phyloP scores from a whole-genome alignment of 371 early-diverging fungal species.

The Parasitella parasitica region DNA sequence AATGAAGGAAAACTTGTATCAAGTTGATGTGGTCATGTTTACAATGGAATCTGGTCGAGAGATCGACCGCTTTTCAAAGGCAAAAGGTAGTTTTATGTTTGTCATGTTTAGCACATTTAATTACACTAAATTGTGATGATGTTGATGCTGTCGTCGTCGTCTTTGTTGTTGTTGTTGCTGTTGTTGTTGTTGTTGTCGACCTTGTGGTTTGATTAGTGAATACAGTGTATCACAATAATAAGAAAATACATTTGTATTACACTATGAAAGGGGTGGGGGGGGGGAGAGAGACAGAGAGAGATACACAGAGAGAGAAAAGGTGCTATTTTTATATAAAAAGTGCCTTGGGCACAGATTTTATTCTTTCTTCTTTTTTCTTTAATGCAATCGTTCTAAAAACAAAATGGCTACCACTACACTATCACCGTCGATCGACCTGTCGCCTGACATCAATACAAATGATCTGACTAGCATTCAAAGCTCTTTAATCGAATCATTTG shows the following conservation, averaged over 20 bases:
- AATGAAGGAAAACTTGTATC: not conserved
- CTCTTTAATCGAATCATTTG: conserved; percentile 23
- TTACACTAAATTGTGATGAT: not conserved
- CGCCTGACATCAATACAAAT: not conserved
- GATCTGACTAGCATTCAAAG: conserved; percentile 11
- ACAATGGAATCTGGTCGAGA: not conserved
- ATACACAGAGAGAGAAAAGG: not conserved
- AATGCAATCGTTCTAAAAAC: not conserved
- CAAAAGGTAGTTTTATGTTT: too few species aligned
- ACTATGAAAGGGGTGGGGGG: not conserved
- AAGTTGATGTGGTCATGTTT: not conserved
- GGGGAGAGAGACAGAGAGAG: not conserved
- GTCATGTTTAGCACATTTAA: too few species aligned
- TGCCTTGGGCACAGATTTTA: not conserved
- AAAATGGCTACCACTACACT: not conserved
- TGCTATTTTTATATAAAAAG: not conserved
- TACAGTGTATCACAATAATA: not conserved
- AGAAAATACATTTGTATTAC: not conserved
- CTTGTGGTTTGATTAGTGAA: conserved; percentile 2
- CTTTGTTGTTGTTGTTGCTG: not conserved
- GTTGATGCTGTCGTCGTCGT: not conserved
- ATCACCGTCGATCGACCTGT: not conserved
- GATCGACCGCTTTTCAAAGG: too few species aligned
- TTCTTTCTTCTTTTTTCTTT: not conserved
- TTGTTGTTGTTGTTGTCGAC: not conserved